These are phyloP conservation scores for Fulvia fulva DNA, from an alignment of 2,329 filamentous ascomycete genomes.

Conservation along the genomic window DNA sequence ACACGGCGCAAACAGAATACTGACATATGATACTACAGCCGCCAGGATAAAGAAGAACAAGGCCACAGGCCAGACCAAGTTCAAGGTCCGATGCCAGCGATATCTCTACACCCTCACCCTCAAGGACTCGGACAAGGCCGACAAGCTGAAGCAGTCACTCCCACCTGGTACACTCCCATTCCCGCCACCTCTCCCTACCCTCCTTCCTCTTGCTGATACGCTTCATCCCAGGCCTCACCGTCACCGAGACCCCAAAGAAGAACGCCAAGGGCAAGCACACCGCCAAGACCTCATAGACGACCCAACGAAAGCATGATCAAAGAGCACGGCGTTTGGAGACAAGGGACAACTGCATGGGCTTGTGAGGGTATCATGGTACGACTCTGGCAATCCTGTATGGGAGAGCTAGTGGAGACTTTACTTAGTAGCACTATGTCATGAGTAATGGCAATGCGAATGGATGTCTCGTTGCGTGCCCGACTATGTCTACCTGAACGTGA, in stretches of 20 bases:
- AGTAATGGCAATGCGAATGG: neutral
- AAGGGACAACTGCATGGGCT: neutral
- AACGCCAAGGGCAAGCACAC: slow-evolving; percentile 55
- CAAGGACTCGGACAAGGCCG: slow-evolving; percentile 98
- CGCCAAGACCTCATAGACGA: slow-evolving; percentile 29
- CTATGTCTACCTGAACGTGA: neutral
- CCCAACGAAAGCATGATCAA: neutral
- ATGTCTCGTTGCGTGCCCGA: slow-evolving; percentile 3
- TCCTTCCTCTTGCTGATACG: neutral
- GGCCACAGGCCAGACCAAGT: slow-evolving; percentile 90
- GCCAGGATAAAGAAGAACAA: slow-evolving; percentile 77
- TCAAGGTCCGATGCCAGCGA: slow-evolving; percentile 96
- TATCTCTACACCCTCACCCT: slow-evolving; percentile 97
- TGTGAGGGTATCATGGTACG: slow-evolving; percentile 12
- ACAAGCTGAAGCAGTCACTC: slow-evolving; percentile 99
- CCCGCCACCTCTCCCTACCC: neutral
- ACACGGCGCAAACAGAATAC: neutral
- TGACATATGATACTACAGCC: slow-evolving; percentile 32
- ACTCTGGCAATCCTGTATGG: neutral
- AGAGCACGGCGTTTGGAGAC: slow-evolving; percentile 3
- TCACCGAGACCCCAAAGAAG: slow-evolving; percentile 60
- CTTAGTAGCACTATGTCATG: neutral
- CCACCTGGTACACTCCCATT: slow-evolving; percentile 70
- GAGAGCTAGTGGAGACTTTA: neutral
- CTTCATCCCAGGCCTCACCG: slow-evolving; percentile 49